Evolutionary conservation across 495 filamentous ascomycete species (phyloP), one percentile per base, ranked within the genome.

Genomic region (Hypoxylon lenormandii): DNA sequence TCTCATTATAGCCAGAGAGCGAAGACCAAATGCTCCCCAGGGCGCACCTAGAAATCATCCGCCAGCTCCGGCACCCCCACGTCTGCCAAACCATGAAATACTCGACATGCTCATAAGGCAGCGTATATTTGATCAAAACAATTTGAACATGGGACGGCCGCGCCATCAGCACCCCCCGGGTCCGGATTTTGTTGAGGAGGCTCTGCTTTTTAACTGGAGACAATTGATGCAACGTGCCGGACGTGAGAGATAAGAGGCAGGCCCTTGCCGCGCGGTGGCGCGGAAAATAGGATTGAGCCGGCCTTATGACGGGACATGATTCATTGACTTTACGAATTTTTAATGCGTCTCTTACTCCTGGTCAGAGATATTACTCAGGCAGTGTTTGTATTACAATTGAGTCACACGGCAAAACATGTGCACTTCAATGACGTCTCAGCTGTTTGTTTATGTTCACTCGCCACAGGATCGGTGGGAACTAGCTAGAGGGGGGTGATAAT

Each of bases 181-280:
- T 3, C 64, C 64, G 4, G 52, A 21, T 4, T 53, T 62, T 26
- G 43, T 68, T 0, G 47, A 54, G 4, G 52, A 64, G 0, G 59
- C 38, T 28, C 7, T 59, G 36, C 21, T 48, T 4, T 63, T 69
- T 26, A 52, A 59, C 45, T 45, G 63, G 4, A 51, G 51, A 16
- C 64, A 59, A 1, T 13, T 59, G 30, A 59, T 63, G 28, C 51
- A 49, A 4, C 36, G 59, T 3, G 59, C 46, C 2, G 65, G n/a
- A 28, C 46, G 46, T 2, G 28, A 52, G 11, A 38, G 58, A 52
- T 23, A 22, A 48, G 16, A 11, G 19, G 46, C 19, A 13, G 22
- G 15, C 18, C 23, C 10, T n/a, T 5, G 15, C 7, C 3, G 6
- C 43, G 5, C 43, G 6, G 18, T 3, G 43, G 19, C 8, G 43